Evolutionary conservation across 2,329 filamentous ascomycete genomes (phyloP), one percentile per base, ranked within the genome.

Genomic region (Phoma sp.): DNA sequence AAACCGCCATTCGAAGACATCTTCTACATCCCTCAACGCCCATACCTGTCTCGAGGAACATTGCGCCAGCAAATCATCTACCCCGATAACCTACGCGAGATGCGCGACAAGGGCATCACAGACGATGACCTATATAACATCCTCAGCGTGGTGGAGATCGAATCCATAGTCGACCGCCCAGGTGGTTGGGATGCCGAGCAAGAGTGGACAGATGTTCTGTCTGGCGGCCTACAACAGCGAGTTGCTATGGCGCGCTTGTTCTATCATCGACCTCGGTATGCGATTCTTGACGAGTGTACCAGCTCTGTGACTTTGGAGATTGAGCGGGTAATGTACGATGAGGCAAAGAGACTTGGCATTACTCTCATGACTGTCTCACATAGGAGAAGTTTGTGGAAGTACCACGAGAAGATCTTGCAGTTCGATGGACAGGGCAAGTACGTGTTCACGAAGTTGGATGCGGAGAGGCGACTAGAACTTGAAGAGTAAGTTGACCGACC

Each of bases 31-130:
- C 95, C 95, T 0, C 95, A 99, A 71, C 87, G 95, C 1, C 95
- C 95, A 0, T 99, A 99, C 71, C 84, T 99, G 1, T 95, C 91
- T 12, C 87, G 92, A 47, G 95, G 95, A 18, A 92, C 90, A 1
- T 84, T 99, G n/a, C 88, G 95, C 32, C 92, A 98, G 74, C 95
- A 99, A 70, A 92, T 99, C 65, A 96, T 95, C 55, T 99, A 99
- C 76, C 95, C 95, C 0, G 95, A 99, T 75, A 89, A 87, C 7
- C 76, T 96, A 15, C 88, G 91, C 45, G 89, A 93, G 60, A 96
- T 97, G 88, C 90, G 91, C 36, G 84, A 87, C 58, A 93, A 92
- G 68, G 88, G 90, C 40, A 83, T 95, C 28, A 92, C 90, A 0
- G 95, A 99, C 70, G 81, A 83, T 0, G 91, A 97, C 65, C 85